Base-by-base conservation (phyloP, 2,329 filamentous ascomycete species). In the Colletotrichum lupini region DNA sequence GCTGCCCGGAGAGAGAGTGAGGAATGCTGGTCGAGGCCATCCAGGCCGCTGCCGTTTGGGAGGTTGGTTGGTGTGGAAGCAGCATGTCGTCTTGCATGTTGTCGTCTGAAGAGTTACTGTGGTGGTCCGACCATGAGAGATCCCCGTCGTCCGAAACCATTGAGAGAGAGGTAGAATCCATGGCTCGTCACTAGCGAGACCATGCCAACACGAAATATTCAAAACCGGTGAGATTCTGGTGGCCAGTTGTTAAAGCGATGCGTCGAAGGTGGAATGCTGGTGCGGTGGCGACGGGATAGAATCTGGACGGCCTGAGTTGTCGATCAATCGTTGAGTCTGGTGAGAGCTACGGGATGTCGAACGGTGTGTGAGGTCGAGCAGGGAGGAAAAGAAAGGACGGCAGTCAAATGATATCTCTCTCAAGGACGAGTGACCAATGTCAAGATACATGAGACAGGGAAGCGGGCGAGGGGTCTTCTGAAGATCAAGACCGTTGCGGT, bases 21-120 rank as follows among this genome's bases (percentile, higher is more conserved):
- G 78, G 77, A 64, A 78, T 74, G 61, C 78, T 74, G 66, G 75
- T 69, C 24, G 77, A 66, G 71, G 78, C 77, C 68, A 56, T 79
- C 77, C 59, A 80, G 42, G 12, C 77, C 74, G n/a, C 77, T 74
- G 12, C 76, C 71, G 71, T 81, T 67, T 84, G 84, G 35, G 67
- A 85, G 57, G 81, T 75, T 26, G 82, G 80, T 49, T 81, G 81
- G n/a, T 79, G 78, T 22, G 82, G 79, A 63, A 83, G 76, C 76
- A 59, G 62, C 53, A 72, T 60, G n/a, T 68, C 53, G 57, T 76
- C 67, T 79, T 79, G 26, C 82, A 80, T 49, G 71, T 77, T 81
- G 70, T 86, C 85, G 76, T 86, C 85, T 58, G 85, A 85, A 61
- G 84, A 82, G 79, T 85, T 83, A 75, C 83, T 86, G 77, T 82